Percentiles rank a stretch among this genome's conserved stretches.
These are phyloP conservation scores for Globisporangium spiculum DNA, from an alignment of 352 stramenopile species.

Conservation along the genomic window DNA sequence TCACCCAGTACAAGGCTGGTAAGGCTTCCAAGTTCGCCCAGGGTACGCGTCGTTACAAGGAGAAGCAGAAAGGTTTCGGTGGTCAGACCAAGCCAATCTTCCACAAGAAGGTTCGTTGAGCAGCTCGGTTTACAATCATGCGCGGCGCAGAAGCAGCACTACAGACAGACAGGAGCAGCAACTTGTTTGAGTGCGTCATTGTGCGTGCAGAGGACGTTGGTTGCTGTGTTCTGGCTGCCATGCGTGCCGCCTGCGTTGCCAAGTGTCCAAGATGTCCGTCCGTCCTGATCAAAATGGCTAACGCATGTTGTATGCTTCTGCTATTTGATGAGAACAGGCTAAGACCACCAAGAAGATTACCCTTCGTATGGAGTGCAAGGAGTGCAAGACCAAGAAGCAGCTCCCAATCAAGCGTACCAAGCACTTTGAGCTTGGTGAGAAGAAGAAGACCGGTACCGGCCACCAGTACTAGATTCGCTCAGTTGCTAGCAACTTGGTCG, in stretches of 20 bases:
- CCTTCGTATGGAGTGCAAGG: slow-evolving; percentile 99
- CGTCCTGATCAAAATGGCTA: background rate
- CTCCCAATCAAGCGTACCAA: slow-evolving; percentile 99
- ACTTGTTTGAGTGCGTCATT: background rate
- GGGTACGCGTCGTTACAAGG: slow-evolving; percentile 96
- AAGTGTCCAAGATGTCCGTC: background rate
- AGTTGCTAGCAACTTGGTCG: slow-evolving; percentile 9
- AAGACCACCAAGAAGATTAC: slow-evolving; percentile 98
- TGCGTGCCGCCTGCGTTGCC: background rate
- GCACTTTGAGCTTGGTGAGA: slow-evolving; percentile 99
- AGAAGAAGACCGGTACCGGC: slow-evolving; percentile 96
- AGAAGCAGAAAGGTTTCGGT: slow-evolving; percentile 99
- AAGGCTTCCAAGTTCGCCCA: slow-evolving; percentile 99
- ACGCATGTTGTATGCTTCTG: background rate
- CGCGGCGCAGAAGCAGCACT: background rate
- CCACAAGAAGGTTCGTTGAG: slow-evolving; percentile 95
- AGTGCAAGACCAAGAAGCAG: slow-evolving; percentile 99
- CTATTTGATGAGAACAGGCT: slow-evolving; percentile 54
- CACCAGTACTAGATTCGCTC: slow-evolving; percentile 93
- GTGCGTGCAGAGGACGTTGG: background rate
- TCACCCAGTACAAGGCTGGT: slow-evolving; percentile 99
- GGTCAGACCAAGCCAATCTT: slow-evolving; percentile 99
- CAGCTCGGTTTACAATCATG: background rate
- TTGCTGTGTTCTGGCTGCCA: background rate
- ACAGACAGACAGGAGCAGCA: background rate